Conservation (phyloP, 2,329 filamentous ascomycete genomes). For the Penicillium sp. region DNA sequence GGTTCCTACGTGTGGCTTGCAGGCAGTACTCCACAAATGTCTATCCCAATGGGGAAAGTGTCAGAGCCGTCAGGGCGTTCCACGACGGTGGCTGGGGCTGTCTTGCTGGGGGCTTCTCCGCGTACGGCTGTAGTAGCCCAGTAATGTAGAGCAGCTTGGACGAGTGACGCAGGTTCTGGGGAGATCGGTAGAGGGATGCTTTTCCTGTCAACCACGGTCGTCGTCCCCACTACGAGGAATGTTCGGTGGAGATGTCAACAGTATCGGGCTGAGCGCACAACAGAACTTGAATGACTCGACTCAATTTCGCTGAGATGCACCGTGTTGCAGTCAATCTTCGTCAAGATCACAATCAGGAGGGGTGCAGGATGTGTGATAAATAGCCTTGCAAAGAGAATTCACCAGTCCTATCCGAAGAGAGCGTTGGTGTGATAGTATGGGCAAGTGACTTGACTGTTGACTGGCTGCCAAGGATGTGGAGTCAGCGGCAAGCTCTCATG, state of each 20-base stretch:
- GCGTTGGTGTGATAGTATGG: background rate
- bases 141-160: conserved; percentile 17
- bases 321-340: too few relatives aligned
- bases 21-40: conserved; percentile 12
- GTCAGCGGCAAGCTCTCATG: conserved; percentile 2
- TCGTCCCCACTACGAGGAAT: conserved; percentile 16
- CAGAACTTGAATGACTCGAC: too few relatives aligned
- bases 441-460: conserved; percentile 2
- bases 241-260: conserved; percentile 10
- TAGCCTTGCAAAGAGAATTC: too few relatives aligned
- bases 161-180: conserved; percentile 4
- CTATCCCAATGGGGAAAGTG: conserved; percentile 14
- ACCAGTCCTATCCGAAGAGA: too few relatives aligned
- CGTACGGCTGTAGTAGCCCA: background rate
- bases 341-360: too few relatives aligned
- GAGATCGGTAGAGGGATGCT: background rate
- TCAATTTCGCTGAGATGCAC: too few relatives aligned
- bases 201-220: background rate
- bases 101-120: too few relatives aligned
- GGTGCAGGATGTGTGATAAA: too few relatives aligned
- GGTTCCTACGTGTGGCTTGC: conserved; percentile 14
- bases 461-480: conserved; percentile 7
- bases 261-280: background rate
- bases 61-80: background rate
- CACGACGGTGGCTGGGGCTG: background rate